A percentile compares a stretch with the other conserved stretches of the same genome.
Evolutionary conservation across 495 filamentous ascomycete species (phyloP).

Genomic region (Hypomontagnella submonticulosa): DNA sequence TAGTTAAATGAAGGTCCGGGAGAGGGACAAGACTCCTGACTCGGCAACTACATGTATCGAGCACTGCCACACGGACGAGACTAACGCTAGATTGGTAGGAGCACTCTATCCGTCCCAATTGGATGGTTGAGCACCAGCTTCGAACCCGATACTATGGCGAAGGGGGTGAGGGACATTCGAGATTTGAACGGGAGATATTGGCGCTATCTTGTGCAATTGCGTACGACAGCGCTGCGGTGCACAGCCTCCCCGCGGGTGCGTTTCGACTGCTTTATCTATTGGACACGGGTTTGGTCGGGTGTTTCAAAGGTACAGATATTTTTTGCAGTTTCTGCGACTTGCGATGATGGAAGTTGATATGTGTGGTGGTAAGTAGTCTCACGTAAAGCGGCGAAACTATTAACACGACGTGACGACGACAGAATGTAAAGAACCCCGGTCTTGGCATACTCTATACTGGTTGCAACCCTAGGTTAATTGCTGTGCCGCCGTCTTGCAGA

Average conservation of each 20-base stretch:
- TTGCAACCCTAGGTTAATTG: conserved; percentile 18
- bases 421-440: conserved; percentile 19
- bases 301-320: not conserved
- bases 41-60: conserved; percentile 29
- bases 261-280: conserved; percentile 6
- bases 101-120: not conserved
- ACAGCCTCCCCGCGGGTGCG: conserved; percentile 34
- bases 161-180: conserved; percentile 17
- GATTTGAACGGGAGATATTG: conserved; percentile 1
- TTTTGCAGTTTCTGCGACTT: not conserved
- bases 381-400: not conserved
- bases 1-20: conserved; percentile 25
- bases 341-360: not conserved
- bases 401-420: conserved; percentile 17
- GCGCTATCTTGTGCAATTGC: conserved; percentile 13
- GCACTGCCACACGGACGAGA: conserved; percentile 36
- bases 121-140: conserved; percentile 16
- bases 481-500: conserved; percentile 28
- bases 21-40: conserved; percentile 7
- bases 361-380: not conserved
- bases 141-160: conserved; percentile 29
- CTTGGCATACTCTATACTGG: conserved; percentile 26
- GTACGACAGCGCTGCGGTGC: conserved; percentile 10
- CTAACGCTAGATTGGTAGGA: conserved; percentile 6
- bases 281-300: not conserved